Conservation (phyloP, 2,329 filamentous ascomycete species). For the Neonectria faginata region DNA sequence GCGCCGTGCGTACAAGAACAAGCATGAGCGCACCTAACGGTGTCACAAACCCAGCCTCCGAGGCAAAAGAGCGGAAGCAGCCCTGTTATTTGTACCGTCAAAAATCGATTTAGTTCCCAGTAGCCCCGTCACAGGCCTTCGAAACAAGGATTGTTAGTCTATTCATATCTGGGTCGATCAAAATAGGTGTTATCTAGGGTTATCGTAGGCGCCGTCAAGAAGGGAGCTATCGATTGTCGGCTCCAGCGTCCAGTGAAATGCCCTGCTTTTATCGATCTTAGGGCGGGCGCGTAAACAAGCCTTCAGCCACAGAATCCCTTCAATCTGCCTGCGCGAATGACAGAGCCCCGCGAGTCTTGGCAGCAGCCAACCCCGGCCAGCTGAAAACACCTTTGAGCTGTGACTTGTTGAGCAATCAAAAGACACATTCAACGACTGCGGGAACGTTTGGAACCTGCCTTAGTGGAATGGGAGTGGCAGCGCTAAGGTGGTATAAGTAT, state of each 20-base stretch:
- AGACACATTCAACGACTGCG: background rate
- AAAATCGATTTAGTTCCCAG: background rate
- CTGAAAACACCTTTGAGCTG: conserved; percentile 29
- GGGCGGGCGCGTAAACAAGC: too few relatives aligned
- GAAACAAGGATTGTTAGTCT: background rate
- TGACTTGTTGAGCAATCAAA: conserved; percentile 13
- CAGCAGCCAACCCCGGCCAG: conserved; percentile 25
- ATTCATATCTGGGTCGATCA: background rate
- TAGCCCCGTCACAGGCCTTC: too few relatives aligned
- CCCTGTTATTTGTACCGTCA: background rate
- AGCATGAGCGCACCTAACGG: background rate
- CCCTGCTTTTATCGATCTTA: conserved; percentile 6
- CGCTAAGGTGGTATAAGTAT: background rate
- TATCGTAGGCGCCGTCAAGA: background rate
- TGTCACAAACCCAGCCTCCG: background rate
- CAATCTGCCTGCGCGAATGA: conserved; percentile 4
- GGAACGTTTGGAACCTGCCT: background rate
- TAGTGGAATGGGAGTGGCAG: background rate
- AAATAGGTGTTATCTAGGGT: background rate
- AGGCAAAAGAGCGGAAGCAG: background rate
- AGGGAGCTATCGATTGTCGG: background rate
- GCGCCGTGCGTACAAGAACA: background rate
- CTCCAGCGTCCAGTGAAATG: background rate
- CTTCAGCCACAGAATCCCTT: conserved; percentile 19
- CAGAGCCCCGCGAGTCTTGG: conserved; percentile 5